Percentiles rank a stretch among this genome's conserved stretches.
Evolutionary conservation across 139 green algal genomes (phyloP).

Genomic region (Chlamydomonas sphaeroides): DNA sequence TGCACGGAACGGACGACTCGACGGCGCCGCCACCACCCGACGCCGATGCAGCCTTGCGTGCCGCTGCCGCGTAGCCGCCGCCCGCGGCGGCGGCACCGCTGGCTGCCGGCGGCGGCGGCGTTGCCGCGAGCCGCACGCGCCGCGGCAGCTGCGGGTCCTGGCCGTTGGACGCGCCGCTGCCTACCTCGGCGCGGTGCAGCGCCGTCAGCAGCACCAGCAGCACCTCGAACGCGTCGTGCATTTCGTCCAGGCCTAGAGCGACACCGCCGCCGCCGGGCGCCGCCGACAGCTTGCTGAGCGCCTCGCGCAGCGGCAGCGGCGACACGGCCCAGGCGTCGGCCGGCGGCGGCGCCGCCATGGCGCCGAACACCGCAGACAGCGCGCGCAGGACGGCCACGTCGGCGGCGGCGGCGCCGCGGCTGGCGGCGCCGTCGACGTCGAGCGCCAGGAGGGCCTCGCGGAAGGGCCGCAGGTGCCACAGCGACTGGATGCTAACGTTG

Average conservation of each 20-base stretch:
- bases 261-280: conserved; percentile 21
- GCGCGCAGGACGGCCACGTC: conserved; percentile 61
- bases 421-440: not conserved
- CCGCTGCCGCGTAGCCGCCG: not conserved
- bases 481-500: conserved; percentile 80
- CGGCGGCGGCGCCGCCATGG: conserved; percentile 37
- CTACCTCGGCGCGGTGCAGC: conserved; percentile 72
- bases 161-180: not conserved
- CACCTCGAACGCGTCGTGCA: conserved; percentile 88
- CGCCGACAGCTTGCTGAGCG: conserved; percentile 68
- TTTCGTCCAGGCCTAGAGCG: conserved; percentile 71
- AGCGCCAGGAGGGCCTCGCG: conserved; percentile 58
- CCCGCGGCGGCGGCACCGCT: not conserved
- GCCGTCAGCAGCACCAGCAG: conserved; percentile 75
- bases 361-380: conserved; percentile 63
- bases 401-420: conserved; percentile 12
- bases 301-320: conserved; percentile 71
- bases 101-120: not conserved
- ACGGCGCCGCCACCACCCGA: not conserved
- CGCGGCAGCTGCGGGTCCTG: conserved; percentile 67
- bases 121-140: conserved; percentile 43
- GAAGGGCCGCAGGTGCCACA: conserved; percentile 76
- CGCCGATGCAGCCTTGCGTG: not conserved
- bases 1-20: conserved; percentile 7
- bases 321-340: conserved; percentile 47